Base-by-base conservation (phyloP, 257 asterid species). In the Cruciata laevipes region DNA sequence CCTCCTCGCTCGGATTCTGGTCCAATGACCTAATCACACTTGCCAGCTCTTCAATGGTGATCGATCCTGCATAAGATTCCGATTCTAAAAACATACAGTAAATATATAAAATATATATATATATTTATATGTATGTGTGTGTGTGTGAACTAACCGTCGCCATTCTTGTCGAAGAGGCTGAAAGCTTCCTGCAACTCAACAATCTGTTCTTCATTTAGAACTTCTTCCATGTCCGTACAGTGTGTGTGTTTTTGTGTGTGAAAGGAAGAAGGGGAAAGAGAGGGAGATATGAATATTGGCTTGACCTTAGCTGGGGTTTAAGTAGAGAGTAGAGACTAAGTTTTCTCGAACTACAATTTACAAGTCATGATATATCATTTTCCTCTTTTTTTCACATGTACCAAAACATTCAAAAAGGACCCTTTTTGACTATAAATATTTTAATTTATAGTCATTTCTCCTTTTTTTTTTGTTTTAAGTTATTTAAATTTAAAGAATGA, bases 231-330 rank as follows among this genome's bases (percentile, higher is more conserved):
- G 44, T 44, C 44, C 9, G 14, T 21, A 47, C 37, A 31, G 27
- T 16, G 23, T 27, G 42, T 60, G 65, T 30, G 44, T 16, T n/a
- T 57, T 3, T 58, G 63, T 58, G 35, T 58, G 63, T 24, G 44
- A 42, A 24, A 70, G 16, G 21, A 73, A 58, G 71, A 67, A 73
- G 8, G 44, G 9, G 68, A 65, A 58, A 73, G 69, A 63, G 67
- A 60, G 73, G 53, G 64, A 58, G 75, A 63, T 71, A 63, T 67
- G 86, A 71, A 85, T 72, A 75, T n/a, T 62, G 52, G 79, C 70
- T 83, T 62, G 82, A 79, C 69, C 84, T 75, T 77, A 10, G 89
- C 71, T 71, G 81, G 83, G 66, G 86, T 81, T 73, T 81, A 79
- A 69, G 82, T 85, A 82, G 79, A n/a, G n/a, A n/a, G n/a, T n/a